These are phyloP conservation scores for Teratosphaeria epicoccoides DNA, from an alignment of 2,329 filamentous ascomycete genomes.

Conservation along the genomic window DNA sequence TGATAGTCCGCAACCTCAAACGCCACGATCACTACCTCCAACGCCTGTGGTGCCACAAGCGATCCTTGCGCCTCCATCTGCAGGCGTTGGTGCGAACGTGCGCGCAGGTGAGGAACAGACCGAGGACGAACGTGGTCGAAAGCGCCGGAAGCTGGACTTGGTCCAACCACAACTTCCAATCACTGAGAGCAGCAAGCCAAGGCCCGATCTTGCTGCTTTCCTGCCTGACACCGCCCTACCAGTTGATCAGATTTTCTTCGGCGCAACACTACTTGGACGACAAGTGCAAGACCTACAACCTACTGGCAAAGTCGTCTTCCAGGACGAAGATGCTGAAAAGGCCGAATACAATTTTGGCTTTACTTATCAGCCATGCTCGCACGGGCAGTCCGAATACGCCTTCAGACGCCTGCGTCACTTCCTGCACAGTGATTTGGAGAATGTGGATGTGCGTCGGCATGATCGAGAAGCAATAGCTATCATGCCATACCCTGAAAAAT, in stretches of 20 bases:
- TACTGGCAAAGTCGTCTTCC: constrained; percentile 6
- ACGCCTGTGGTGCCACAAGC: constrained; percentile 1
- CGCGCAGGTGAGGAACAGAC: constrained; percentile 19
- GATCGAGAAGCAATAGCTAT: constrained; percentile 19
- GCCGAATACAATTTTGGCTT: constrained; percentile 18
- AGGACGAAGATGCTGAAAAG: constrained; percentile 7
- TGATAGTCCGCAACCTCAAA: constrained; percentile 1
- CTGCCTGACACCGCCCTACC: constrained; percentile 14
- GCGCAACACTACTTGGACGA: constrained; percentile 16
- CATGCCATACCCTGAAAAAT: constrained; percentile 21
- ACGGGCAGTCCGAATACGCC: constrained; percentile 19
- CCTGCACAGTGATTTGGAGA: constrained; percentile 10
- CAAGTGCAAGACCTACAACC: constrained; percentile 10
- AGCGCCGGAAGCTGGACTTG: constrained; percentile 25
- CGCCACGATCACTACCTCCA: constrained; percentile 1
- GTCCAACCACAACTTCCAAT: background rate
- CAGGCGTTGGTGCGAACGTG: constrained; percentile 7
- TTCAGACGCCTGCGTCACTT: constrained; percentile 20
- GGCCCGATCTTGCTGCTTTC: constrained; percentile 4
- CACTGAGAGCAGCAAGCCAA: background rate
- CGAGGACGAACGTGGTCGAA: constrained; percentile 21
- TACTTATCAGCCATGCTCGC: constrained; percentile 3
- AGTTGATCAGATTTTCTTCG: constrained; percentile 28
- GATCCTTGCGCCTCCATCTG: constrained; percentile 2
- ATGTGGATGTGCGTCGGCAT: constrained; percentile 10